Evolutionary conservation across 352 stramenopile species (phyloP).

Genomic region (Phytophthora pinifolia): DNA sequence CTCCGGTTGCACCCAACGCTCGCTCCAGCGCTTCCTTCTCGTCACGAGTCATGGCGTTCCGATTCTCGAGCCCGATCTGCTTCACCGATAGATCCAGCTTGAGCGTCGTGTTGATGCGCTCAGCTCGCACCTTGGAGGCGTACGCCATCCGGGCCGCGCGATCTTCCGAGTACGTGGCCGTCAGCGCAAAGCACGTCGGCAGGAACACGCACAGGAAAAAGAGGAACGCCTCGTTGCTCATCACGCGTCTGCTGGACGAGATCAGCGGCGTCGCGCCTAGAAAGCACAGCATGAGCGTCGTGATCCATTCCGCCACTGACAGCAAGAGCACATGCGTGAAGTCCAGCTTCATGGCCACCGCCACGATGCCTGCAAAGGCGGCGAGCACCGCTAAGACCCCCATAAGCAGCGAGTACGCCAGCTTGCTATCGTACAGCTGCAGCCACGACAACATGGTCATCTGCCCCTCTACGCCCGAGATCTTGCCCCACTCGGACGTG

Average conservation of each 20-base stretch:
- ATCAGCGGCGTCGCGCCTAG: constrained; percentile 44
- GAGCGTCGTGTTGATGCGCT: constrained; percentile 81
- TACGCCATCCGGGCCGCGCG: constrained; percentile 68
- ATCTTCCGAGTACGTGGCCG: constrained; percentile 80
- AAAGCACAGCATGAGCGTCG: constrained; percentile 54
- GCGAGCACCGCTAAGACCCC: constrained; percentile 58
- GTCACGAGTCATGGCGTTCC: constrained; percentile 48
- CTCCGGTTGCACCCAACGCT: constrained; percentile 42
- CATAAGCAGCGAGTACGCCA: constrained; percentile 65
- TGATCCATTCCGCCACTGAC: constrained; percentile 52
- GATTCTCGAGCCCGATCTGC: constrained; percentile 66
- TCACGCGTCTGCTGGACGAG: constrained; percentile 46
- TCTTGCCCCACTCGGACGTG: constrained; percentile 35
- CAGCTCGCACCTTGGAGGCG: constrained; percentile 67
- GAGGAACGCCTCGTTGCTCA: constrained; percentile 56
- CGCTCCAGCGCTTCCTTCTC: constrained; percentile 62
- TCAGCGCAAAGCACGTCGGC: constrained; percentile 60
- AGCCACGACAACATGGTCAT: constrained; percentile 68
- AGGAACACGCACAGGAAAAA: constrained; percentile 68
- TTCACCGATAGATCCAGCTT: constrained; percentile 81
- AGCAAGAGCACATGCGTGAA: constrained; percentile 72
- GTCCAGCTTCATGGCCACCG: constrained; percentile 75
- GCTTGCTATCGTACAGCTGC: constrained; percentile 63
- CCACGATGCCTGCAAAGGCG: constrained; percentile 62
- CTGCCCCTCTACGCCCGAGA: constrained; percentile 30